Conservation (phyloP, 2,329 filamentous ascomycete species). For the Botrytis sinoallii region DNA sequence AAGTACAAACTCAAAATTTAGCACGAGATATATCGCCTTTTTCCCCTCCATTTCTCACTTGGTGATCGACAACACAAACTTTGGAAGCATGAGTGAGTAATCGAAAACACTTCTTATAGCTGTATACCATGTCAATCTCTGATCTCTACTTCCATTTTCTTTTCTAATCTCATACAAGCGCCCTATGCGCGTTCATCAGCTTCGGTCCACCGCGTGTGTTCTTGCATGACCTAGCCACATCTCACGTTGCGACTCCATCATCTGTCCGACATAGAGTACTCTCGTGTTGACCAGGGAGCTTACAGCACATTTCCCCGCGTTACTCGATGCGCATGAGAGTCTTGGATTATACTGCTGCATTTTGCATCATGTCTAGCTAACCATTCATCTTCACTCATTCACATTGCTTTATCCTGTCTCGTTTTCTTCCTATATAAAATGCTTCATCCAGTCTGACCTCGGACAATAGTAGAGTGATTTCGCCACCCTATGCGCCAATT, state of each 20-base stretch:
- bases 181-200: slow-evolving; percentile 17
- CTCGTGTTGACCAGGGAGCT: slow-evolving; percentile 10
- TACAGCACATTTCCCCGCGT: slow-evolving; percentile 18
- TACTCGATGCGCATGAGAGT: slow-evolving; percentile 12
- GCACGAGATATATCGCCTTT: background rate
- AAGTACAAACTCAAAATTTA: background rate
- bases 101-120: background rate
- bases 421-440: slow-evolving; percentile 1
- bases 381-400: background rate
- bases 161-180: slow-evolving; percentile 11
- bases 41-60: background rate
- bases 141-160: background rate
- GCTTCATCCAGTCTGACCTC: slow-evolving; percentile 18
- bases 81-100: slow-evolving; percentile 9
- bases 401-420: slow-evolving; percentile 3
- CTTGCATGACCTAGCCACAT: slow-evolving; percentile 18
- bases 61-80: background rate
- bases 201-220: slow-evolving; percentile 12
- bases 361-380: slow-evolving; percentile 15
- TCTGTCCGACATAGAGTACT: slow-evolving; percentile 16
- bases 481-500: slow-evolving; percentile 16
- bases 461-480: slow-evolving; percentile 19
- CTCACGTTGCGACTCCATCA: slow-evolving; percentile 19
- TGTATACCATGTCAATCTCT: background rate
- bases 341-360: slow-evolving; percentile 6